Evolutionary conservation across 2,329 filamentous ascomycete species (phyloP).

Genomic region (Clonostachys sp.): DNA sequence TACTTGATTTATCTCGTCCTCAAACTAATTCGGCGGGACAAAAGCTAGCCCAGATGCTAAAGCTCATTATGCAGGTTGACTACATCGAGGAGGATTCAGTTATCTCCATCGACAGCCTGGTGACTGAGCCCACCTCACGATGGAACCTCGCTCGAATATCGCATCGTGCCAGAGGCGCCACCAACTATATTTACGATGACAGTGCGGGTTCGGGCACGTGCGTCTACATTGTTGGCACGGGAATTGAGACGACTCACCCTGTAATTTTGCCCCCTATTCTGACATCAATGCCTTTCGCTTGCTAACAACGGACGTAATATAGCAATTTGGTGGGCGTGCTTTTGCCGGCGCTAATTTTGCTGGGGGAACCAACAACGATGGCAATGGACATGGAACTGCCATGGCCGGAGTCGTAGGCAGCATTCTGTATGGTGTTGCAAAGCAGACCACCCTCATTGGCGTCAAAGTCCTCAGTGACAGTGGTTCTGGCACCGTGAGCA

Average conservation of each 20-base stretch:
- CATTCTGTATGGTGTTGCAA: slow-evolving; percentile 24
- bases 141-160: slow-evolving; percentile 30
- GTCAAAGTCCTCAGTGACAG: slow-evolving; percentile 36
- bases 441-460: slow-evolving; percentile 30
- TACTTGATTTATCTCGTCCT: too few relatives aligned
- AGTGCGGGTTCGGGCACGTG: slow-evolving; percentile 26
- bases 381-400: slow-evolving; percentile 30
- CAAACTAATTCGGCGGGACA: background rate
- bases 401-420: slow-evolving; percentile 14
- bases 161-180: slow-evolving; percentile 11
- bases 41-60: background rate
- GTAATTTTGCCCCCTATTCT: slow-evolving; percentile 14
- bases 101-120: slow-evolving; percentile 36
- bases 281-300: background rate
- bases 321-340: slow-evolving; percentile 17
- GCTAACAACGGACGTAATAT: slow-evolving; percentile 3
- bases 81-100: slow-evolving; percentile 29
- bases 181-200: slow-evolving; percentile 23
- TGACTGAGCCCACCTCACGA: slow-evolving; percentile 20
- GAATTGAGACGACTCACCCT: slow-evolving; percentile 24
- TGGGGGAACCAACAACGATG: slow-evolving; percentile 12
- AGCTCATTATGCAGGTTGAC: slow-evolving; percentile 11
- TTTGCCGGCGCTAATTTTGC: slow-evolving; percentile 10
- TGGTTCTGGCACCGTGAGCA: slow-evolving; percentile 24
- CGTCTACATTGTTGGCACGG: slow-evolving; percentile 37